These are phyloP conservation scores for Neocucurbitaria cava DNA, from an alignment of 2,329 filamentous ascomycete species.

Conservation along the genomic window DNA sequence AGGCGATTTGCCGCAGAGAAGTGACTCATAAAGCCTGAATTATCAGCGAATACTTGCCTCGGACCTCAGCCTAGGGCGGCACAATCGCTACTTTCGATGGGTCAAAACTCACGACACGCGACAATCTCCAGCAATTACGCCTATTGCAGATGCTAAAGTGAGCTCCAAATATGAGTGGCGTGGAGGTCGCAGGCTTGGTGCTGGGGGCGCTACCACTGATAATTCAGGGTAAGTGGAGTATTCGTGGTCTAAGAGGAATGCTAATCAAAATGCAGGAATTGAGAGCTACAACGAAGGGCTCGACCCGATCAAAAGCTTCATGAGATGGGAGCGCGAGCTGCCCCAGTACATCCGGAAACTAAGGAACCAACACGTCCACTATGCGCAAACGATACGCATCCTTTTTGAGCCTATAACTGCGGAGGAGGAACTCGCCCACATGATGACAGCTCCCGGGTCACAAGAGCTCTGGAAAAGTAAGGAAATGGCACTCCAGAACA, in stretches of 20 bases:
- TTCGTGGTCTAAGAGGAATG: constrained; percentile 3
- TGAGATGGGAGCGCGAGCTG: constrained; percentile 45
- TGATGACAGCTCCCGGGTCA: constrained; percentile 41
- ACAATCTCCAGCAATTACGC: neutral
- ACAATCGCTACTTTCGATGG: neutral
- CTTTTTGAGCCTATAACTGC: constrained; percentile 47
- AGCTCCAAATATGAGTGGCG: constrained; percentile 34
- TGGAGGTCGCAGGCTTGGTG: constrained; percentile 43
- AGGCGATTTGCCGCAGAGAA: neutral
- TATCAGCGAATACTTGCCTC: neutral
- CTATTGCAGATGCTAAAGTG: neutral
- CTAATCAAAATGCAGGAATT: constrained; percentile 21
- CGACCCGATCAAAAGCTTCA: constrained; percentile 48
- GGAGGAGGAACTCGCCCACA: constrained; percentile 44
- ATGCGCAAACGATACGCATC: constrained; percentile 43
- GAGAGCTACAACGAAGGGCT: constrained; percentile 50
- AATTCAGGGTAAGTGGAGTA: constrained; percentile 34
- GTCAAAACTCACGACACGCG: constrained; percentile 16
- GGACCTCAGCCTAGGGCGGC: neutral
- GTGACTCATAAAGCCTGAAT: neutral
- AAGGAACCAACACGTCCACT: constrained; percentile 47
- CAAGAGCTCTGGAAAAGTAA: constrained; percentile 43
- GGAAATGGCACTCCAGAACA: constrained; percentile 19
- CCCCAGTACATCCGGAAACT: constrained; percentile 47
- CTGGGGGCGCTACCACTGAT: constrained; percentile 50